phyloP scores from a whole-genome alignment of 1,284 basidiomycete genomes.

The Austroboletus novae-zelandiae region DNA sequence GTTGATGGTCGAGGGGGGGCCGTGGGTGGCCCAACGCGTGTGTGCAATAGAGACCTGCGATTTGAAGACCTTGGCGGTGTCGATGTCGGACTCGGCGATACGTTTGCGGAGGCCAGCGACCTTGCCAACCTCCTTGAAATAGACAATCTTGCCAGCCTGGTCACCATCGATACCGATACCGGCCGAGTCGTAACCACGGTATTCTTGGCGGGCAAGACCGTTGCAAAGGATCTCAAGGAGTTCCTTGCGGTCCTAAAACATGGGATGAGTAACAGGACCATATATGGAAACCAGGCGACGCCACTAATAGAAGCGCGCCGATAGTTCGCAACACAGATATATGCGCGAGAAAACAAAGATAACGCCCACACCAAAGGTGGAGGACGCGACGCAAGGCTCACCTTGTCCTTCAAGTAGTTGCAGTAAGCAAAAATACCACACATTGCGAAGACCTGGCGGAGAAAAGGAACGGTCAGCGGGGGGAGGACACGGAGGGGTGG shows the following conservation, averaged over 20 bases:
- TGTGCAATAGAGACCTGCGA: constrained; percentile 97
- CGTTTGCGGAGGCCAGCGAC: constrained; percentile 92
- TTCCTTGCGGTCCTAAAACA: constrained; percentile 79
- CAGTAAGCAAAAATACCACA: constrained; percentile 97
- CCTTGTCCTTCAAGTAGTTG: constrained; percentile 92
- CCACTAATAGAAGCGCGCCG: background rate
- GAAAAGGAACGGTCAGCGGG: constrained; percentile 1
- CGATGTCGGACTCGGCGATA: constrained; percentile 75
- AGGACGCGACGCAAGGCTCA: constrained; percentile 34
- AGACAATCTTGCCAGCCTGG: constrained; percentile 71
- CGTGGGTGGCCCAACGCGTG: constrained; percentile 99
- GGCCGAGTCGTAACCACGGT: constrained; percentile 98
- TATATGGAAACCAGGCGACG: constrained; percentile 17
- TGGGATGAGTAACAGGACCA: background rate
- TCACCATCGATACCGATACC: constrained; percentile 96
- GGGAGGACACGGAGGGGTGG: background rate
- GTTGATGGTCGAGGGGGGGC: constrained; percentile 83
- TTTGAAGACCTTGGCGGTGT: constrained; percentile 81
- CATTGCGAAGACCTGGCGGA: constrained; percentile 46
- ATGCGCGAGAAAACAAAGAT: constrained; percentile 11
- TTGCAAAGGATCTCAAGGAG: constrained; percentile 91
- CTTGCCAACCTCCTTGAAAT: constrained; percentile 99
- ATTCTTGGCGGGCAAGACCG: constrained; percentile 94
- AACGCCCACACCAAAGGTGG: background rate
- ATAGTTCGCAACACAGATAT: constrained; percentile 11